Percentiles rank a stretch among this genome's conserved stretches.
Conservation (phyloP, 257 asterid species). For the Nyctanthes arbortristis region DNA sequence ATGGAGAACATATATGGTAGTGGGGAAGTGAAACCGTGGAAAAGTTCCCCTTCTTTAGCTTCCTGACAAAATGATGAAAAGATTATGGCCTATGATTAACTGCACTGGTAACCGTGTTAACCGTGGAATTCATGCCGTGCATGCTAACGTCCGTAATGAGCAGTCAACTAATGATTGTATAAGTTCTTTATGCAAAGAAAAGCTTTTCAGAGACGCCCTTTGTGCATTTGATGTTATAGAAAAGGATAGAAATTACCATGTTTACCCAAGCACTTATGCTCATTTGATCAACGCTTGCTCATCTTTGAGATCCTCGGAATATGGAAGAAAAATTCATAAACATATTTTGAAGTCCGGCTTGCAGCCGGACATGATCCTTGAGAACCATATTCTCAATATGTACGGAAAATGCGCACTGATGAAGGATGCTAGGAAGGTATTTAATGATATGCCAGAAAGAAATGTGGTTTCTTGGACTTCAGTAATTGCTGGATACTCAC, state of each 20-base stretch:
- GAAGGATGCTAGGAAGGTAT: constrained; percentile 56
- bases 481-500: constrained; percentile 64
- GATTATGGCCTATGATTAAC: constrained; percentile 24
- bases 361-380: constrained; percentile 59
- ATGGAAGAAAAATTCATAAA: constrained; percentile 51
- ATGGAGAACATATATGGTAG: background rate
- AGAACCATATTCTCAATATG: constrained; percentile 71
- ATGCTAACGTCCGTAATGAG: constrained; percentile 32
- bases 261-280: constrained; percentile 56
- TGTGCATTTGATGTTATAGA: constrained; percentile 44
- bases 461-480: constrained; percentile 79
- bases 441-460: constrained; percentile 60
- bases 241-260: constrained; percentile 27
- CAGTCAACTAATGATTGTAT: constrained; percentile 44
- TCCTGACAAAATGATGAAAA: constrained; percentile 41
- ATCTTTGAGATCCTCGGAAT: constrained; percentile 47
- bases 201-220: constrained; percentile 51
- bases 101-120: constrained; percentile 20
- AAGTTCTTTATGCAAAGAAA: constrained; percentile 58
- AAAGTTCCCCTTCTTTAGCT: constrained; percentile 11
- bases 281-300: constrained; percentile 59
- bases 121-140: constrained; percentile 24
- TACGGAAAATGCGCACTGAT: constrained; percentile 72
- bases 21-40: constrained; percentile 13
- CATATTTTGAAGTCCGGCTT: constrained; percentile 43